A percentile compares a stretch with the other conserved stretches of the same genome.
Conservation (phyloP, 331 rosid genomes). For the Malus hybrid region DNA sequence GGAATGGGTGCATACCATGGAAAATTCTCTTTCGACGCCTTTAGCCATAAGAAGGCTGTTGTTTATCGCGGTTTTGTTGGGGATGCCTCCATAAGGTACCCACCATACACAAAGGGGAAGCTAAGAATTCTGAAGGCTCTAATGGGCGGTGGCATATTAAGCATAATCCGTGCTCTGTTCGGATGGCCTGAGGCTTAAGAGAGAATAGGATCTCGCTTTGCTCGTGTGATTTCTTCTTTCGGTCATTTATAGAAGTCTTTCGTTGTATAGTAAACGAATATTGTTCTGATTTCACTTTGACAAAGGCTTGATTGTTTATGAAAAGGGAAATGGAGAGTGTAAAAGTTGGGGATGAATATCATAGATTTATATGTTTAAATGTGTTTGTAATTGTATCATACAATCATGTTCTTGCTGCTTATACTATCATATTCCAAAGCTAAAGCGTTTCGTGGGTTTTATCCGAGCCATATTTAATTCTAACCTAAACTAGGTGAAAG, state of each 20-base stretch:
- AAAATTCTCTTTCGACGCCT: constrained; percentile 88
- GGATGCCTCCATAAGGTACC: constrained; percentile 77
- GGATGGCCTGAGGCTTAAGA: constrained; percentile 46
- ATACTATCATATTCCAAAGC: neutral
- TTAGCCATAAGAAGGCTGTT: constrained; percentile 92
- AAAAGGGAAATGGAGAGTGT: neutral
- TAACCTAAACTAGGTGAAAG: no score
- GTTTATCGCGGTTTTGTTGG: constrained; percentile 67
- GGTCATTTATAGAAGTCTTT: neutral
- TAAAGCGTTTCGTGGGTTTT: neutral
- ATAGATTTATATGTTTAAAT: neutral
- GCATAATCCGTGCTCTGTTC: constrained; percentile 55
- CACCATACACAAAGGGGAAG: constrained; percentile 81
- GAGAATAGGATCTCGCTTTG: neutral
- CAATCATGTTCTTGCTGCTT: neutral
- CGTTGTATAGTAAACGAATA: neutral
- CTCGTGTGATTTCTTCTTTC: constrained; percentile 1
- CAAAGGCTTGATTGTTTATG: neutral
- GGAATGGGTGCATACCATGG: constrained; percentile 97
- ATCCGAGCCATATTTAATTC: neutral
- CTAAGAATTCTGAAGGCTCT: constrained; percentile 67
- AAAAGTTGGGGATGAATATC: neutral
- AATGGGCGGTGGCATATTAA: constrained; percentile 49
- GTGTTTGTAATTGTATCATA: neutral
- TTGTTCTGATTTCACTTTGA: neutral